A percentile compares a stretch with the other conserved stretches of the same genome.
Evolutionary conservation across 2,329 filamentous ascomycete species (phyloP).

Genomic region (Teratosphaeriaceae sp.): DNA sequence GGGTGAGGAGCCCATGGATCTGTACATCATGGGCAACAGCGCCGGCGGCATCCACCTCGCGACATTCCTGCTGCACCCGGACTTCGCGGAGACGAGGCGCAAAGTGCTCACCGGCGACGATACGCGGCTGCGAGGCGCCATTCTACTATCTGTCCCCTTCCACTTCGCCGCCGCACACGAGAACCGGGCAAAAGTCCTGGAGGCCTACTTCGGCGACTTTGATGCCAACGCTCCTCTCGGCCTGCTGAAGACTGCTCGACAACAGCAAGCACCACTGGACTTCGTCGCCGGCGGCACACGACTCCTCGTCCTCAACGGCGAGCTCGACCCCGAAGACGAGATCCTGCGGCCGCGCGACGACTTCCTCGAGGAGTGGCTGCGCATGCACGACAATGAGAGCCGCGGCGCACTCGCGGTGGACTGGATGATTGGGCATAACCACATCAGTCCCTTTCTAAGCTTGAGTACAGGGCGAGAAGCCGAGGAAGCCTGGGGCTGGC

Average conservation of each 20-base stretch:
- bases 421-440: conserved; percentile 21
- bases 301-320: conserved; percentile 17
- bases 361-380: conserved; percentile 19
- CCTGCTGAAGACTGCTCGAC: conserved; percentile 13
- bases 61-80: conserved; percentile 31
- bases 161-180: conserved; percentile 13
- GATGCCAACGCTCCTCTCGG: conserved; percentile 15
- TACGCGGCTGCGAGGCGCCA: conserved; percentile 16
- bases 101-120: conserved; percentile 11
- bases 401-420: conserved; percentile 17
- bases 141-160: conserved; percentile 21
- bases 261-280: conserved; percentile 8
- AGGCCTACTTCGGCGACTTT: conserved; percentile 18
- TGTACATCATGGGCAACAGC: conserved; percentile 37
- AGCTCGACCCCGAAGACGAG: conserved; percentile 22
- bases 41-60: conserved; percentile 34
- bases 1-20: conserved; percentile 26
- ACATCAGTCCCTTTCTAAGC: conserved; percentile 18
- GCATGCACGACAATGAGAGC: conserved; percentile 10
- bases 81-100: conserved; percentile 14
- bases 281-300: conserved; percentile 12
- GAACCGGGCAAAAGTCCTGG: conserved; percentile 11
- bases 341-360: conserved; percentile 17
- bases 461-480: conserved; percentile 18
- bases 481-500: conserved; percentile 22